Evolutionary conservation across 192 early-diverging fungal genomes (phyloP), one percentile per base, ranked within the genome.

Genomic region (Tieghemiomyces parasiticus): DNA sequence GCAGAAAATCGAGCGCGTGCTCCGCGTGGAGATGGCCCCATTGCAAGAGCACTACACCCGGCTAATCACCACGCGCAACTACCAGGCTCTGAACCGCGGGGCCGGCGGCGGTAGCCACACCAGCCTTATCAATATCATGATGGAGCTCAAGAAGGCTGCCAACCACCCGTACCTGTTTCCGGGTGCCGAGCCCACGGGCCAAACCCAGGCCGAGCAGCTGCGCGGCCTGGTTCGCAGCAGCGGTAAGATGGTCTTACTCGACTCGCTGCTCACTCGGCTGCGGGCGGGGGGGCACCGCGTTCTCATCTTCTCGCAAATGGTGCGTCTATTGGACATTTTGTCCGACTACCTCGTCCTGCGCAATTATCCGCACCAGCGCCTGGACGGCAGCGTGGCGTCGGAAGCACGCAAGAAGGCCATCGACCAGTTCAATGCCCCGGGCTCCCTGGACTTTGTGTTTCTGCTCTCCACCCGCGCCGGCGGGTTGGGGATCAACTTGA

Each of bases 301-400:
- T 6, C 73, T 99, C 55, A 97, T 99, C 50, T 99, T 97, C 66
- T 97, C 92, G 20, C 97, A 99, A 66, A 88, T 97, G 86, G 93
- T 97, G 62, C 81, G 82, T 59, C 86, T 99, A 87, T 74, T 99
- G 61, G 92, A 99, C 64, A 95, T 98, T 66, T 65, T 99, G 63
- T 81, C 87, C 0, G 97, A 99, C 54, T 99, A 99, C 74, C 68
- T 99, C 71, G 74, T 76, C 6, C 71, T 92, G 28, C 82, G 91
- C 24, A 89, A 90, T 0, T 89, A 89, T 61, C 80, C 83, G 13
- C 89, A 87, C 68, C 97, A 97, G 71, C 80, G 97, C 31, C 69
- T 99, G 61, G 97, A 99, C 60, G 97, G 97, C 0, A 87, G 87
- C 35, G 85, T 91, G 52, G 75, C 76, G 8, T 86, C 89, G 0